Base-by-base conservation (phyloP, 345 rosid species). In the Chamaenerion angustifolium region DNA sequence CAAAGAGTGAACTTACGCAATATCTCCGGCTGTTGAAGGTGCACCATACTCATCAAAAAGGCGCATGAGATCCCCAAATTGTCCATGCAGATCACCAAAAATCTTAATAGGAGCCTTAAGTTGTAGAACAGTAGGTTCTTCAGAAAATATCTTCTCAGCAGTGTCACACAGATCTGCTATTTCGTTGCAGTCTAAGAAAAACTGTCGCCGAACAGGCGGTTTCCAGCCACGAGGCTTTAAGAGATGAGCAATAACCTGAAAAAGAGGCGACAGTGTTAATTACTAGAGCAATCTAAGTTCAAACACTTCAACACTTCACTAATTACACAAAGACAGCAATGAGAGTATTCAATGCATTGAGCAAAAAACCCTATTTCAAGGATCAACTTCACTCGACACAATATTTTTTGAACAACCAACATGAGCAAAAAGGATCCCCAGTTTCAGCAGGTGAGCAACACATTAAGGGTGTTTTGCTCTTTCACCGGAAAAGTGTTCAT, bases 1-100 rank as follows among this genome's bases (percentile, higher is more conserved):
- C 2, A 21, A 4, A 21, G 2, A 21, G 4, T 21, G 25, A 21
- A 57, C 98, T 74, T 87, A 92, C 96, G 96, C 85, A 46, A 92
- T 84, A 71, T 92, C 98, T 60, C 98, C 98, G 56, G 98, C 96
- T 11, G 96, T 92, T 50, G 98, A 92, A 56, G 98, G 96, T 48
- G 95, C 67, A 49, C 98, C 98, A 71, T 87, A 92, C 70, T 92
- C 96, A 58, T 92, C 95, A 74, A 92, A 84, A 60, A 92, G 95
- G 57, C 96, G 94, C 96, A 92, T 92, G 62, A 92, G 94, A 76
- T 92, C 98, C 46, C 96, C 96, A 82, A 92, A 92, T 46, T 92
- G 98, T 41, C 98, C 98, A 54, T 92, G 98, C 60, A 92, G 68
- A 79, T 85, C 97, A 69, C 97, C 95, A 74, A 89, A 89, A 58